Evolutionary conservation across 139 green algal genomes (phyloP), one percentile per base, ranked within the genome.

Genomic region (Nannochloris sp.): DNA sequence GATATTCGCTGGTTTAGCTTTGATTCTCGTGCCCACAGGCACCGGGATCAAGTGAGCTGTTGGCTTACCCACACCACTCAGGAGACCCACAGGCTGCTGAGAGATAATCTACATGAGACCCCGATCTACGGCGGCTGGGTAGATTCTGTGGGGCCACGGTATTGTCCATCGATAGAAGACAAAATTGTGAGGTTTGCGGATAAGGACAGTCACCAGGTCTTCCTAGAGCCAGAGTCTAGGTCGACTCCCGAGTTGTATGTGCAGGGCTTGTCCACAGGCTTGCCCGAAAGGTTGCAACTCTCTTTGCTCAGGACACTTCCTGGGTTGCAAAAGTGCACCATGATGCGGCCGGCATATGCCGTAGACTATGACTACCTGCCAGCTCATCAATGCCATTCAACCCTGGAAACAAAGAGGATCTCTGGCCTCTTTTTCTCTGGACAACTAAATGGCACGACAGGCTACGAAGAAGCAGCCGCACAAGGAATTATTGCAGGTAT

Each of bases 301-400:
- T 76, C 83, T 4, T 82, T 99, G 71, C 84, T 99, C 66, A 81
- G 82, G 31, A 95, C 88, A 16, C 80, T 99, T 56, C 90, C 93
- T 3, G 93, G 93, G 0, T 68, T 99, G 59, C 85, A 95, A 80
- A 26, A 69, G 11, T 83, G 74, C 65, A 70, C 67, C 8, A 94
- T 97, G 88, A 77, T 99, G 72, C 74, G 90, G 23, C 87, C 92
- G 0, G 93, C 91, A 0, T 99, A 99, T 61, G 91, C 90, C 5
- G 93, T 99, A 45, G 93, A 99, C 75, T 99, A 99, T 70, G 92
- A 99, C 79, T 99, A 95, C 86, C 70, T 99, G 44, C 91, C 93
- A 0, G 92, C 91, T 0, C 70, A 94, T 72, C 89, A 99, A 81
- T 95, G 89, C 74, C 31, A 80, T 53, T 61, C 74, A 48, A 89